Conservation (phyloP, 2,329 filamentous ascomycete genomes). For the Fusarium sp. region DNA sequence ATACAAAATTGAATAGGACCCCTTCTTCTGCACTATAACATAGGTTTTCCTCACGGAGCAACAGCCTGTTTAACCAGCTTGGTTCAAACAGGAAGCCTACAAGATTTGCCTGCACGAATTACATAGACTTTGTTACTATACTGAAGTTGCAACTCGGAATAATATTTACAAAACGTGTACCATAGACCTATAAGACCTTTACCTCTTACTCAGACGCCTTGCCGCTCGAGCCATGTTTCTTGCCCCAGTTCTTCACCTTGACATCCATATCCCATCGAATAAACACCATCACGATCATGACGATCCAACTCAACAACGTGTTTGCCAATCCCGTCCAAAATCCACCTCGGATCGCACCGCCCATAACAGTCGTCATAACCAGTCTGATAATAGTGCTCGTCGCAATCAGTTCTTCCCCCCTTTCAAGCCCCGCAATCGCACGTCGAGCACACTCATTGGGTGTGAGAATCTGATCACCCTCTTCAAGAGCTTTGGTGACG, state of each 20-base stretch:
- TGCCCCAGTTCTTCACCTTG: conserved; percentile 35
- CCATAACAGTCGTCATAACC: conserved; percentile 41
- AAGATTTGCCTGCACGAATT: no score
- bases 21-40: no score
- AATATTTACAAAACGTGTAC: no score
- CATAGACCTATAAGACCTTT: no score
- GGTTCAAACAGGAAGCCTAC: no score
- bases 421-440: conserved; percentile 31
- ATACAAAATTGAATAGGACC: no score
- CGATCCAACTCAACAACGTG: conserved; percentile 33
- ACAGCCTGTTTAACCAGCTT: no score
- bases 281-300: conserved; percentile 41
- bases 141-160: no score
- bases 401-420: conserved; percentile 29
- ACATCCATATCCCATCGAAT: conserved; percentile 41
- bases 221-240: conserved; percentile 25
- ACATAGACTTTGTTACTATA: no score
- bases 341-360: conserved; percentile 32
- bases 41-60: no score
- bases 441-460: conserved; percentile 31
- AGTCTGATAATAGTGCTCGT: conserved; percentile 39
- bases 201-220: not conserved
- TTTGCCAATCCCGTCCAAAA: conserved; percentile 25
- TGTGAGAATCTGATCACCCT: conserved; percentile 34
- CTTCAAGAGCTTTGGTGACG: conserved; percentile 35